Base-by-base conservation (phyloP, 345 rosid species). In the Sisymbrium altissimum region DNA sequence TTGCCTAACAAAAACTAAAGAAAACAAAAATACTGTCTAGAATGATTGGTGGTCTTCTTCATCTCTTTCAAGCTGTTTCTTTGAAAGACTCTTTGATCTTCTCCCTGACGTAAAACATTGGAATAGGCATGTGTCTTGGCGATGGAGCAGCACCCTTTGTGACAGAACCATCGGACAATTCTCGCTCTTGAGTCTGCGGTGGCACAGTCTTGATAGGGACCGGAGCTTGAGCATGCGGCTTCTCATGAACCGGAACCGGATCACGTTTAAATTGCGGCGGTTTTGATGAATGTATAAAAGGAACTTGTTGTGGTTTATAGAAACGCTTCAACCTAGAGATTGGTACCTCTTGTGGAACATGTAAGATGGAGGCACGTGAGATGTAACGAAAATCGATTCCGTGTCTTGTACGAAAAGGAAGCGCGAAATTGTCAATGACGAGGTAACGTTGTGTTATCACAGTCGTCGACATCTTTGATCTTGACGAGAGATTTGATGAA, bases 101-200 rank as follows among this genome's bases (percentile, higher is more conserved):
- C 35, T 32, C 35, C 3, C 7, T 27, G 29, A 32, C 35, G 35
- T 6, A 32, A 32, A 68, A 68, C 4, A 1, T 55, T 1, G 64
- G 64, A 41, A 68, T 41, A 10, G 73, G 73, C 3, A 68, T 4
- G n/a, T 27, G 63, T 29, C 72, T 54, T 3, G 72, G 72, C 9
- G 63, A 68, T 12, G 72, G 72, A 39, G 72, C 53, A 40, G 63
- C 53, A 27, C 14, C 13, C 4, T 1, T 17, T 17, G 72, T 40
- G 53, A 68, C 72, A 3, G 63, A 68, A 68, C 52, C 63, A 40
- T 0, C 2, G 7, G 40, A 68, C 25, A 11, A 3, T 27, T 29
- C 53, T 17, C 4, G 1, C 4, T 68, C 19, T 29, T 39, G 62
- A 21, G 2, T 33, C 1, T 14, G 21, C 0, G 3, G 25, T 3